Conservation (phyloP, 371 early-diverging fungal species). For the Mucor irregularis region DNA sequence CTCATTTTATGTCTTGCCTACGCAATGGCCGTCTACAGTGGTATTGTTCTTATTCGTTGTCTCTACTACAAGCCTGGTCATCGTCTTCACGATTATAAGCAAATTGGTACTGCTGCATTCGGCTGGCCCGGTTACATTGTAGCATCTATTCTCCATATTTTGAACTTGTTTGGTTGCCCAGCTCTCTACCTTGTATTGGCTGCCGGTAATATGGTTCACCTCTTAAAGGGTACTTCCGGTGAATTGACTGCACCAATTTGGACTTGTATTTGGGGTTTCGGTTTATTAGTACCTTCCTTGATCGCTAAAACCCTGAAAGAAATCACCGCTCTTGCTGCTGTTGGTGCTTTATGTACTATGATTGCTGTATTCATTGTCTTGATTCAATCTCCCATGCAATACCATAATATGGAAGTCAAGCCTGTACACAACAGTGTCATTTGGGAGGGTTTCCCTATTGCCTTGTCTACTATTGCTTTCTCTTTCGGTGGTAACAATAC, state of each 20-base stretch:
- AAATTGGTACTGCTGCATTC: conserved; percentile 67
- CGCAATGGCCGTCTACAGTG: conserved; percentile 34
- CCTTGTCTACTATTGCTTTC: conserved; percentile 64
- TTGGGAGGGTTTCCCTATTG: conserved; percentile 59
- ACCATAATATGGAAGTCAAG: too few relatives aligned
- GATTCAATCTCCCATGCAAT: conserved; percentile 41
- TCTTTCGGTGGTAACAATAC: conserved; percentile 62
- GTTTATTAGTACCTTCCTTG: conserved; percentile 74
- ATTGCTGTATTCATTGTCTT: conserved; percentile 52
- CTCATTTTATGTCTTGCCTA: conserved; percentile 32
- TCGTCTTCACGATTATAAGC: conserved; percentile 56
- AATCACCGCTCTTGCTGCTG: conserved; percentile 59
- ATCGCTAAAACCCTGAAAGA: conserved; percentile 76
- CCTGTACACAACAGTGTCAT: conserved; percentile 35
- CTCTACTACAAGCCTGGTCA: conserved; percentile 40
- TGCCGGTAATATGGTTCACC: conserved; percentile 57
- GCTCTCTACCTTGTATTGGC: conserved; percentile 78
- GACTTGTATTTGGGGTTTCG: conserved; percentile 64
- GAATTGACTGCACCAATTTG: conserved; percentile 39
- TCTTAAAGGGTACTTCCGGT: conserved; percentile 36
- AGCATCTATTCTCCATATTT: conserved; percentile 62
- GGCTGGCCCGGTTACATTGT: conserved; percentile 60
- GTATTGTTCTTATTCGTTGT: conserved; percentile 34
- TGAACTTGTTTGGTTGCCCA: conserved; percentile 67
- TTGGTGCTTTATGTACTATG: conserved; percentile 51